phyloP scores from a whole-genome alignment of 2,329 filamentous ascomycete genomes.

The Cercospora zeae-maydis region DNA sequence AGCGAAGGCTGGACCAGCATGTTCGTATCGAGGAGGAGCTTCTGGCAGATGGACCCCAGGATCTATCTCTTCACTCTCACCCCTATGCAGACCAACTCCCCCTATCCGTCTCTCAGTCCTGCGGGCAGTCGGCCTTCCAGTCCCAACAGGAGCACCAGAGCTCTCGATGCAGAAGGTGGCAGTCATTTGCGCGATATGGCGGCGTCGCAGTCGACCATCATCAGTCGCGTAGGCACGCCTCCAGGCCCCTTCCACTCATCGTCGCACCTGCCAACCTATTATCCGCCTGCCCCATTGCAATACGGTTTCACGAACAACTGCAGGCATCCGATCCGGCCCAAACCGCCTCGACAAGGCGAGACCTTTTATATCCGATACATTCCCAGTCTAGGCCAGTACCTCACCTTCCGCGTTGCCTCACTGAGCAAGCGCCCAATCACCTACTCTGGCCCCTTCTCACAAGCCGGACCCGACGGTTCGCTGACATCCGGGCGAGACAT shows the following conservation, averaged over 20 bases:
- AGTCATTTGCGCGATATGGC: conserved; percentile 15
- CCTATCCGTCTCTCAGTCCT: conserved; percentile 50
- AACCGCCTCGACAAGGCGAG: conserved; percentile 85
- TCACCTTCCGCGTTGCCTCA: conserved; percentile 83
- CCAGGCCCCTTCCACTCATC: conserved; percentile 72
- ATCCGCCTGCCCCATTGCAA: conserved; percentile 75
- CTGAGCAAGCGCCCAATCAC: conserved; percentile 61
- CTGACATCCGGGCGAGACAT: conserved; percentile 34
- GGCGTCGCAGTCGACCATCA: conserved; percentile 11
- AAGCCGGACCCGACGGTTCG: conserved; percentile 26
- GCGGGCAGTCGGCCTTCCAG: conserved; percentile 51
- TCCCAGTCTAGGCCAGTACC: conserved; percentile 74
- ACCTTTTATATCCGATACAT: conserved; percentile 87
- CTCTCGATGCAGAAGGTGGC: conserved; percentile 11
- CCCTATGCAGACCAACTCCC: conserved; percentile 49
- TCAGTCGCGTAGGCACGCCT: conserved; percentile 22
- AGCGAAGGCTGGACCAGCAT: conserved; percentile 69
- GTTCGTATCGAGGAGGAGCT: conserved; percentile 76
- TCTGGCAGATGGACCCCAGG: conserved; percentile 88
- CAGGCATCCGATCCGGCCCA: conserved; percentile 81
- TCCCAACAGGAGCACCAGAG: conserved; percentile 37
- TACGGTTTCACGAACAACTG: conserved; percentile 75
- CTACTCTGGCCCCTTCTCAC: conserved; percentile 56
- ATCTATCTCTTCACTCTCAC: conserved; percentile 84
- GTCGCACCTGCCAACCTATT: conserved; percentile 86